Conservation (phyloP, 192 early-diverging fungal genomes). For the Coemansia sp. region DNA sequence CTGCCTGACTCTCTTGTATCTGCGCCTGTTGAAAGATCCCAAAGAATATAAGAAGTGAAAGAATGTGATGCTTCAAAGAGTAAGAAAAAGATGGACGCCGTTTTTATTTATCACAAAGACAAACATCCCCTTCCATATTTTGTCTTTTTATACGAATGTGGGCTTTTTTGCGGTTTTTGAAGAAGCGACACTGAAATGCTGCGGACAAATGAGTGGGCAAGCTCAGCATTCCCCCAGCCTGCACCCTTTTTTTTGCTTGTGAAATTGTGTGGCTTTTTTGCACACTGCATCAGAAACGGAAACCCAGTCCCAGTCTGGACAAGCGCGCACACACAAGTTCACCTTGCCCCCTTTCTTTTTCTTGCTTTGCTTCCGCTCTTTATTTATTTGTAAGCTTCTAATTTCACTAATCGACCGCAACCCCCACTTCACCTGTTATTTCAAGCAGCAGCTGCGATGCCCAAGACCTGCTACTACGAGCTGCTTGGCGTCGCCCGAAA, state of each 20-base stretch:
- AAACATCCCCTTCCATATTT: not conserved
- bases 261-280: too few relatives aligned
- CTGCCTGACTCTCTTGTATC: not conserved
- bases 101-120: not conserved
- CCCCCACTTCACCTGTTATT: not conserved
- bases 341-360: too few relatives aligned
- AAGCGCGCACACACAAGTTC: too few relatives aligned
- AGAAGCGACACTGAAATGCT: not conserved
- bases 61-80: not conserved
- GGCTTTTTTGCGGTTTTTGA: not conserved
- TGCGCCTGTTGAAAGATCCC: not conserved
- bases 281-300: too few relatives aligned
- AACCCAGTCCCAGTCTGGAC: too few relatives aligned
- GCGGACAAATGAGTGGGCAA: not conserved
- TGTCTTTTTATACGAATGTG: not conserved
- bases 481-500: constrained; percentile 76
- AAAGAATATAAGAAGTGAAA: not conserved
- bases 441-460: constrained; percentile 24
- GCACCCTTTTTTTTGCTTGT: too few relatives aligned
- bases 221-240: too few relatives aligned
- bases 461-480: constrained; percentile 87
- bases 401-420: not conserved
- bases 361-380: too few relatives aligned
- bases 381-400: too few relatives aligned
- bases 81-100: not conserved